Evolutionary conservation across 1,139 yeast species (phyloP).

Genomic region (Suhomyces bolitotheri): DNA sequence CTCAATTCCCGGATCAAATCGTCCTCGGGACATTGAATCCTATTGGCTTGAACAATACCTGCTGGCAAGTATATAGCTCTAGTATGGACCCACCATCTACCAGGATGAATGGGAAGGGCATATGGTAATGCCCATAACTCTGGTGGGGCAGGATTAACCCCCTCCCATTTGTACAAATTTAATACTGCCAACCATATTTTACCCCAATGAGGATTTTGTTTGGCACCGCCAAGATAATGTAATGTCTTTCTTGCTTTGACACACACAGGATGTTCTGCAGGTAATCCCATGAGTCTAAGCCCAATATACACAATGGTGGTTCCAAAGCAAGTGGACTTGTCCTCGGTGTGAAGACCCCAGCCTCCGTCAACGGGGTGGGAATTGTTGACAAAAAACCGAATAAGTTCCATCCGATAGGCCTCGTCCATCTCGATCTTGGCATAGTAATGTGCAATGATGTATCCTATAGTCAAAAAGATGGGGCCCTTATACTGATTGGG

Average conservation of each 20-base stretch:
- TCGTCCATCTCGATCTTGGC: slow-evolving; percentile 69
- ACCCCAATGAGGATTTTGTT: slow-evolving; percentile 96
- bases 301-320: slow-evolving; percentile 84
- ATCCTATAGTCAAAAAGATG: slow-evolving; percentile 94
- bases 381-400: slow-evolving; percentile 80
- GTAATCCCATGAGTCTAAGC: slow-evolving; percentile 75
- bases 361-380: slow-evolving; percentile 99
- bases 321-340: slow-evolving; percentile 93
- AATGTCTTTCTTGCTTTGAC: slow-evolving; percentile 75
- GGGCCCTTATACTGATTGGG: slow-evolving; percentile 97
- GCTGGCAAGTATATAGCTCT: slow-evolving; percentile 88
- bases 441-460: slow-evolving; percentile 72
- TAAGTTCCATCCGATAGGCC: slow-evolving; percentile 65
- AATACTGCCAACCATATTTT: slow-evolving; percentile 84
- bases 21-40: slow-evolving; percentile 58
- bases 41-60: slow-evolving; percentile 71
- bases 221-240: slow-evolving; percentile 80
- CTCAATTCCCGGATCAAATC: slow-evolving; percentile 67
- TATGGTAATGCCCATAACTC: slow-evolving; percentile 92
- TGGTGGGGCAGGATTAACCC: slow-evolving; percentile 97
- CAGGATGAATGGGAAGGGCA: slow-evolving; percentile 82
- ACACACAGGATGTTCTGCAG: slow-evolving; percentile 73
- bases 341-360: slow-evolving; percentile 94
- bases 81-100: slow-evolving; percentile 99
- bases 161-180: slow-evolving; percentile 89